These are phyloP conservation scores for Podosphaera xanthii DNA, from an alignment of 2,329 filamentous ascomycete species.

Conservation along the genomic window DNA sequence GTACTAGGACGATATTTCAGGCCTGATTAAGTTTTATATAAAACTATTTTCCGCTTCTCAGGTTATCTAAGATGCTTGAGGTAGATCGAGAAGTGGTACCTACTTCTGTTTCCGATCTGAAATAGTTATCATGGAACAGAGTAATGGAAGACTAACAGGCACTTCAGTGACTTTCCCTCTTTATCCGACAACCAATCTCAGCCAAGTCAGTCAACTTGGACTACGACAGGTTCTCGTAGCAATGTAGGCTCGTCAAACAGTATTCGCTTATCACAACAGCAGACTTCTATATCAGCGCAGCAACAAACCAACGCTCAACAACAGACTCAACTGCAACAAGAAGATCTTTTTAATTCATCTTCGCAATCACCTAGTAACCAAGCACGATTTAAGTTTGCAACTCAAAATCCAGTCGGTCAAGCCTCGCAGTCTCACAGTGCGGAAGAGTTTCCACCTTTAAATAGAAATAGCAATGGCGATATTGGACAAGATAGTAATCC, in stretches of 20 bases:
- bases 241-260: constrained; percentile 12
- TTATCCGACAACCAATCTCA: constrained; percentile 34
- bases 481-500: constrained; percentile 30
- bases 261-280: constrained; percentile 14
- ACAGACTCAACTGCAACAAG: constrained; percentile 16
- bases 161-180: constrained; percentile 37
- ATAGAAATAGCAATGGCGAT: constrained; percentile 32
- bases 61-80: not conserved
- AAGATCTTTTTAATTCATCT: constrained; percentile 16
- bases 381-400: constrained; percentile 15
- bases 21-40: not conserved
- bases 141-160: not conserved
- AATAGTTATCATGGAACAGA: not conserved
- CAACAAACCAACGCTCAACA: constrained; percentile 14
- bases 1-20: constrained; percentile 16
- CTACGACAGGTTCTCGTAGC: constrained; percentile 10
- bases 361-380: constrained; percentile 13
- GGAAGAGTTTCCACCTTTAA: constrained; percentile 41
- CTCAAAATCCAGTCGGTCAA: constrained; percentile 15
- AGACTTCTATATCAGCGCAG: constrained; percentile 10
- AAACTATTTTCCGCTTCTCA: not conserved
- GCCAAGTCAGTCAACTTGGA: constrained; percentile 16
- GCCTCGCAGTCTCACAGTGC: constrained; percentile 20
- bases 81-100: not conserved
- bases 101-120: not conserved